Base-by-base conservation (phyloP, 208 protist genomes). In the Novymonas esmeraldas region DNA sequence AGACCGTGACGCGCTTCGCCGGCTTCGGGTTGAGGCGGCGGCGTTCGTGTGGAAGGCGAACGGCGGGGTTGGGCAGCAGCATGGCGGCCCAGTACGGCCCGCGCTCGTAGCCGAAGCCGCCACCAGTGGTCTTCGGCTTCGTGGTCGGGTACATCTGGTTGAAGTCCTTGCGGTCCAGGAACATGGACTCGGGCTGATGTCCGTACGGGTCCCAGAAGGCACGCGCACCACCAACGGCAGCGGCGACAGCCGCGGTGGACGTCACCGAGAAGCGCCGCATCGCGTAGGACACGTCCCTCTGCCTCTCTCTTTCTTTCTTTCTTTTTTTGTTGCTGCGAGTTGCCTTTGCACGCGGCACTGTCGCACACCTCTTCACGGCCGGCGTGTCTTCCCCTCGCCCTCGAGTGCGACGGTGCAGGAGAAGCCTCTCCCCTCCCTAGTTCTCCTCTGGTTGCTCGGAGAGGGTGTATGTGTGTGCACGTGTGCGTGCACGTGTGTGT, bases 91-190 rank as follows among this genome's bases (percentile, higher is more conserved):
- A 96, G 76, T 96, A 95, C 3, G 89, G 85, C 22, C 89, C 89
- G 2, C 92, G 88, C 70, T 94, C 89, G 62, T 96, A 96, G 46
- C 92, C 92, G 56, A 91, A 96, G 34, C 85, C 89, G 82, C 92
- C 92, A 74, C 85, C 92, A 0, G 92, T 95, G 14, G 89, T 95
- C 63, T 84, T 83, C 28, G 89, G 92, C 66, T 96, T 96, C 26
- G 79, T 78, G 2, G 92, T 96, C 49, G 92, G 92, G 78, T 96
- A 96, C 89, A 96, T 96, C 67, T 95, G 89, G 41, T 84, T 67
- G 9, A 96, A 66, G 76, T 96, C 92, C 64, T 96, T 96, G 26
- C 92, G 79, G 52, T 96, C 92, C 66, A 96, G 74, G 46, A 94
- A 96, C 79, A 92, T 85, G 24, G 89, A 96, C 79, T 96, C 89